These are phyloP conservation scores for Hymenoscyphus fraxineus DNA, from an alignment of 2,329 filamentous ascomycete genomes.

Conservation along the genomic window DNA sequence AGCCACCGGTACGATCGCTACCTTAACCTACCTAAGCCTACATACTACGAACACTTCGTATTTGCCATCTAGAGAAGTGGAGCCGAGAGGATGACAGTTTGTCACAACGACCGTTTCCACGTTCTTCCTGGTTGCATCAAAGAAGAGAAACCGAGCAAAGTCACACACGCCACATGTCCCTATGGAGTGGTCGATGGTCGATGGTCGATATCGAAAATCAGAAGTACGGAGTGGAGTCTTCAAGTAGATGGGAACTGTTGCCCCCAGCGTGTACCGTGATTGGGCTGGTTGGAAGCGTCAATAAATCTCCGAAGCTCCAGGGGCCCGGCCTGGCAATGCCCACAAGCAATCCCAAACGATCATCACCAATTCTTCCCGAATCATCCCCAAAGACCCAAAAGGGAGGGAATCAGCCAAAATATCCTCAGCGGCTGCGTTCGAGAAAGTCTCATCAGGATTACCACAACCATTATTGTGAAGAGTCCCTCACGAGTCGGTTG, in stretches of 20 bases:
- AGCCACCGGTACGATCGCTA: not conserved
- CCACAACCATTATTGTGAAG: not conserved
- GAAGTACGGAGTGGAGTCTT: too few relatives aligned
- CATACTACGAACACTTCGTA: not conserved
- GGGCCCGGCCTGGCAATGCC: not conserved
- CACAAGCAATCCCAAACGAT: not conserved
- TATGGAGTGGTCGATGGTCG: not conserved
- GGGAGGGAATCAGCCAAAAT: not conserved
- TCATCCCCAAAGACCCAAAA: not conserved
- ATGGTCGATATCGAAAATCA: not conserved
- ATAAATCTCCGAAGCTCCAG: conserved; percentile 6
- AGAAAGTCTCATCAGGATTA: not conserved
- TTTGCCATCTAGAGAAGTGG: not conserved
- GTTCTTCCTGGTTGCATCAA: not conserved
- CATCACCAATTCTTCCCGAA: not conserved
- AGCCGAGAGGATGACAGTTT: not conserved
- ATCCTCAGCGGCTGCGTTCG: not conserved
- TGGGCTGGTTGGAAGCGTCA: not conserved
- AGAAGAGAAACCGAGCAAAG: not conserved
- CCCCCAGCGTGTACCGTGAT: not conserved
- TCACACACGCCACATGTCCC: not conserved
- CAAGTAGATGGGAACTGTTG: not conserved
- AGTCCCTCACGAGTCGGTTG: too few relatives aligned
- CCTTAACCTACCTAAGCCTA: not conserved
- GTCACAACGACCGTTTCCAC: not conserved